Conservation (phyloP, 495 filamentous ascomycete species). For the Tetracladium setigerum region DNA sequence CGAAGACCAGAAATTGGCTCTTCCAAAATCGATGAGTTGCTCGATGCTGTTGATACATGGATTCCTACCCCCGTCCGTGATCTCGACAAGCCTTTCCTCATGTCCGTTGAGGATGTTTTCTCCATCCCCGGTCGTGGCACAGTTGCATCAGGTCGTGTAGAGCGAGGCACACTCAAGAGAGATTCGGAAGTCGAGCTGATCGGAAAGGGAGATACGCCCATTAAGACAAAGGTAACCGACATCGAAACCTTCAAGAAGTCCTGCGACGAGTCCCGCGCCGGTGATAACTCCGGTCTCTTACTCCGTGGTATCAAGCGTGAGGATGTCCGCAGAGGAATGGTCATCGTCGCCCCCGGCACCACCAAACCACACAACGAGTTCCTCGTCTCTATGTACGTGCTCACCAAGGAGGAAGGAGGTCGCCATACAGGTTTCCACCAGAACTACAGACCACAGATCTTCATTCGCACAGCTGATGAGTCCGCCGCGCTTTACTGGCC, state of each 20-base stretch:
- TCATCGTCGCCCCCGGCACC: constrained; percentile 69
- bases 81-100: constrained; percentile 94
- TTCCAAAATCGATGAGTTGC: constrained; percentile 77
- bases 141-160: constrained; percentile 92
- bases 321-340: constrained; percentile 90
- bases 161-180: constrained; percentile 87
- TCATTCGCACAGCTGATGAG: constrained; percentile 91
- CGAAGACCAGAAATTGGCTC: constrained; percentile 81
- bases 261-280: constrained; percentile 85
- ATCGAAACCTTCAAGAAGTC: constrained; percentile 99
- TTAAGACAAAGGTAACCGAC: constrained; percentile 98
- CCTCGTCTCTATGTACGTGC: constrained; percentile 89
- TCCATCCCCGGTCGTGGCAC: constrained; percentile 96
- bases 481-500: constrained; percentile 74
- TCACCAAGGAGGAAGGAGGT: constrained; percentile 95
- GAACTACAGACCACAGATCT: constrained; percentile 96
- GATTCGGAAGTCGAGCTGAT: constrained; percentile 90
- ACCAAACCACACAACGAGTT: constrained; percentile 81
- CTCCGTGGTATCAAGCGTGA: constrained; percentile 92
- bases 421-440: constrained; percentile 86
- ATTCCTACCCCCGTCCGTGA: constrained; percentile 90
- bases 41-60: constrained; percentile 88
- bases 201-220: constrained; percentile 64
- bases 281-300: constrained; percentile 97
- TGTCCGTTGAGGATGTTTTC: constrained; percentile 98